A percentile compares a stretch with the other conserved stretches of the same genome.
These are phyloP conservation scores for Leccinum ochraceum DNA, from an alignment of 768 basidiomycete species.

Conservation along the genomic window DNA sequence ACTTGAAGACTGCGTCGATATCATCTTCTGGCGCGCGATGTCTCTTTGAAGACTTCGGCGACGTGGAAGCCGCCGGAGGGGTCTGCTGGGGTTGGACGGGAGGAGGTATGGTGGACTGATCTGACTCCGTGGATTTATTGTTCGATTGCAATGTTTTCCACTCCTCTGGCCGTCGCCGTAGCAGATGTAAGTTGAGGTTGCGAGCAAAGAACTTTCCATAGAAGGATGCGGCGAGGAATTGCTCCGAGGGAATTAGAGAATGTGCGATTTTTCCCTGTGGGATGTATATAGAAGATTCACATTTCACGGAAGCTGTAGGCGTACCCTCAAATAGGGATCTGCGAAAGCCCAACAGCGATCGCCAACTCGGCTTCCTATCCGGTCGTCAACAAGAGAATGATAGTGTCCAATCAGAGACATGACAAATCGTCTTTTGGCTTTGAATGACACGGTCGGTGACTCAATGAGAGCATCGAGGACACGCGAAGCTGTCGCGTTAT, in stretches of 20 bases:
- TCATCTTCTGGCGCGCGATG: conserved; percentile 54
- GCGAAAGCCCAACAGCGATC: conserved; percentile 90
- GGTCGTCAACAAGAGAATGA: conserved; percentile 81
- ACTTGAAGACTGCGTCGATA: conserved; percentile 73
- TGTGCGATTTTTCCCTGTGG: conserved; percentile 88
- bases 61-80: not conserved
- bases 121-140: conserved; percentile 28
- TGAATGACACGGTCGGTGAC: conserved; percentile 61
- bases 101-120: conserved; percentile 19
- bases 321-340: conserved; percentile 91
- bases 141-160: conserved; percentile 76
- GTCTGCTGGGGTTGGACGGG: not conserved
- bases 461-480: conserved; percentile 79
- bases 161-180: conserved; percentile 77
- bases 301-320: conserved; percentile 4
- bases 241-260: conserved; percentile 71
- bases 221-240: conserved; percentile 69
- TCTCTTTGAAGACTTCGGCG: conserved; percentile 47
- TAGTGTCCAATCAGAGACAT: conserved; percentile 77
- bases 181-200: conserved; percentile 73
- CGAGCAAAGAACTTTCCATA: conserved; percentile 89
- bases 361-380: conserved; percentile 85
- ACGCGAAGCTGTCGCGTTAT: conserved; percentile 69
- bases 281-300: conserved; percentile 4
- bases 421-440: conserved; percentile 70